Percentiles rank a stretch among this genome's conserved stretches.
Evolutionary conservation across 129 eudicot genomes (phyloP).

Genomic region (Tagetes erecta): DNA sequence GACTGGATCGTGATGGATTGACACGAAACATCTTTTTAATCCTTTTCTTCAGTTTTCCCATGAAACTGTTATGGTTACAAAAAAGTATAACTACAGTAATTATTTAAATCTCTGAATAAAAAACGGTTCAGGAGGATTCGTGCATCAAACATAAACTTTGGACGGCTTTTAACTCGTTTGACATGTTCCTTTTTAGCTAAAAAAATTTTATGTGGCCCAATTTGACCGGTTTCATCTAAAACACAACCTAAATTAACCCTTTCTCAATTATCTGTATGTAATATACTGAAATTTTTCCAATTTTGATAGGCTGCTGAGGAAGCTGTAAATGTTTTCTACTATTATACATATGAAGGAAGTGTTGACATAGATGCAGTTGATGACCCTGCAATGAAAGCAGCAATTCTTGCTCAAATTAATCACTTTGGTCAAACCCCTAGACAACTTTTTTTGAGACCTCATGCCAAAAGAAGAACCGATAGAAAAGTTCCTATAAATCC

Average conservation of each 20-base stretch:
- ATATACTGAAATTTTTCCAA: not conserved
- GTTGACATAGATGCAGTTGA: conserved; percentile 90
- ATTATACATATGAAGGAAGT: conserved; percentile 92
- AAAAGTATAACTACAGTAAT: not conserved
- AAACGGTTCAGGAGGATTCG: not conserved
- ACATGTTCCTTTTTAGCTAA: not conserved
- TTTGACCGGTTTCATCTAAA: not conserved
- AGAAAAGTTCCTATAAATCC: conserved; percentile 65
- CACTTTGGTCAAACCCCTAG: conserved; percentile 98
- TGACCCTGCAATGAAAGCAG: conserved; percentile 97
- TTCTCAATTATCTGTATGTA: not conserved
- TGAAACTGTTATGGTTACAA: not conserved
- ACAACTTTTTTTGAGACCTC: conserved; percentile 82
- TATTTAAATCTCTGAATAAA: not conserved
- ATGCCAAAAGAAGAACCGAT: conserved; percentile 64
- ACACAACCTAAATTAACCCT: not conserved
- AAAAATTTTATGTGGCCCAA: not conserved
- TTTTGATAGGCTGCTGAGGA: conserved; percentile 87
- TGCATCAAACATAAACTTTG: not conserved
- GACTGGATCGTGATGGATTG: not conserved
- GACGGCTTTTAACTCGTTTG: not conserved
- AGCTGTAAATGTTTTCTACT: conserved; percentile 92
- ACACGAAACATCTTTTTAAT: not conserved
- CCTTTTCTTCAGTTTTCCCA: not conserved
- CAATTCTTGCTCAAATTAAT: conserved; percentile 93